Percentiles rank a stretch among this genome's conserved stretches.
phyloP scores from a whole-genome alignment of 2,329 filamentous ascomycete species.

The Periconia macrospinosa region DNA sequence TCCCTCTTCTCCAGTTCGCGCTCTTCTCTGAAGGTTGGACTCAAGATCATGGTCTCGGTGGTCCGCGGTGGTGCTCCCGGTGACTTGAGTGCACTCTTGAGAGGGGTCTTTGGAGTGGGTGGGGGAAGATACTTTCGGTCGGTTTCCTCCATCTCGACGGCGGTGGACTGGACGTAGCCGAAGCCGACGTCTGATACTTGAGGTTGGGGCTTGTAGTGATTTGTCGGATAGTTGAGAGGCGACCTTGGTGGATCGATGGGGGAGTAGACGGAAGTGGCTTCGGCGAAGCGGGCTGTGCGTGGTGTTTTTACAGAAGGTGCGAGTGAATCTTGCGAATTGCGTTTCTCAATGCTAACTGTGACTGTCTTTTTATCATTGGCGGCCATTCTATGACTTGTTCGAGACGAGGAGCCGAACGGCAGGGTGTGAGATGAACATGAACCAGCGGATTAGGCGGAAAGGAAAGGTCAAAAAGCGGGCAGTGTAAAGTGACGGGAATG shows the following conservation, averaged over 20 bases:
- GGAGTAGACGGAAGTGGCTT: conserved; percentile 78
- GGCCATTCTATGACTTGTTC: conserved; percentile 47
- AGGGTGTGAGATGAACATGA: conserved; percentile 39
- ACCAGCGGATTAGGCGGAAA: conserved; percentile 12
- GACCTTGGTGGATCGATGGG: conserved; percentile 63
- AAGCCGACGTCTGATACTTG: conserved; percentile 89
- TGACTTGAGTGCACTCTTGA: conserved; percentile 88
- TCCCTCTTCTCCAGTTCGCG: conserved; percentile 85
- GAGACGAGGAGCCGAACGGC: conserved; percentile 26
- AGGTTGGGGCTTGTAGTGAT: conserved; percentile 61
- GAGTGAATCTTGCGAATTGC: conserved; percentile 45
- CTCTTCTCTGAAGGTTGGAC: conserved; percentile 90
- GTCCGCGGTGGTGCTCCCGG: conserved; percentile 76
- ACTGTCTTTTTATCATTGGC: conserved; percentile 49
- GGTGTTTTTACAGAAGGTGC: conserved; percentile 60
- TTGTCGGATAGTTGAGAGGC: conserved; percentile 56
- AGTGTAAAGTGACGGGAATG: conserved; percentile 26
- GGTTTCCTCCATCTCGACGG: conserved; percentile 58
- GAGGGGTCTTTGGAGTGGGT: conserved; percentile 72
- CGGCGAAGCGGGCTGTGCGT: conserved; percentile 76
- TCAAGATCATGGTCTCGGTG: conserved; percentile 74
- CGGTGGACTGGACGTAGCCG: conserved; percentile 70
- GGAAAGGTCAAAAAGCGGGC: conserved; percentile 8
- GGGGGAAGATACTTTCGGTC: conserved; percentile 50
- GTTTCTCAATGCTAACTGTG: conserved; percentile 45